These are phyloP conservation scores for Aspergillus fructus DNA, from an alignment of 2,329 filamentous ascomycete species.

Conservation along the genomic window DNA sequence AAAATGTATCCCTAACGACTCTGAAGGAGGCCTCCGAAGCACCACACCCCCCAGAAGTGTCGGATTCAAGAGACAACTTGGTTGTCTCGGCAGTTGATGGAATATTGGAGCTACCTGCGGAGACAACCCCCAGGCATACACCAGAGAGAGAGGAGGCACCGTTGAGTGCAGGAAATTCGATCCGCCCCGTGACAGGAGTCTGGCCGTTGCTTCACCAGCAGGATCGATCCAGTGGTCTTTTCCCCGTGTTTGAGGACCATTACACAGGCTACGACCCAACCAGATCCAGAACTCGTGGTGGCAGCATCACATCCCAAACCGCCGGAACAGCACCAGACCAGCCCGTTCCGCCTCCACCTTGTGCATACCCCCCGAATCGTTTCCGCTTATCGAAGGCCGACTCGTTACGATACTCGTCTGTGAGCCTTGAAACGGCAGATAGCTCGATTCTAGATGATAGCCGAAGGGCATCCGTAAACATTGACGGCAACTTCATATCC, in stretches of 20 bases:
- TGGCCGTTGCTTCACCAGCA: slow-evolving; percentile 32
- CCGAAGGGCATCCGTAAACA: slow-evolving; percentile 25
- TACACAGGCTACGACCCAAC: slow-evolving; percentile 23
- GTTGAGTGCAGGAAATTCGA: slow-evolving; percentile 22
- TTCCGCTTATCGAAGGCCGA: slow-evolving; percentile 36
- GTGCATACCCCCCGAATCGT: slow-evolving; percentile 30
- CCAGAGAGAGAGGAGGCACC: slow-evolving; percentile 32
- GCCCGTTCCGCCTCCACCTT: slow-evolving; percentile 37
- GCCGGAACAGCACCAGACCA: slow-evolving; percentile 35
- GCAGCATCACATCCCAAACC: slow-evolving; percentile 35
- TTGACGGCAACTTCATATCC: slow-evolving; percentile 30
- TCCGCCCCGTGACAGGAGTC: slow-evolving; percentile 28
- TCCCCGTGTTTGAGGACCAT: slow-evolving; percentile 25
- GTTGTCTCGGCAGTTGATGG: slow-evolving; percentile 37
- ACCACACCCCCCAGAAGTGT: slow-evolving; percentile 16
- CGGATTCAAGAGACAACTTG: slow-evolving; percentile 29
- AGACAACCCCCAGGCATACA: slow-evolving; percentile 37
- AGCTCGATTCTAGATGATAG: slow-evolving; percentile 40
- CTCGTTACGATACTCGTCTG: slow-evolving; percentile 35
- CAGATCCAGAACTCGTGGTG: slow-evolving; percentile 26
- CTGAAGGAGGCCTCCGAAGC: slow-evolving; percentile 30
- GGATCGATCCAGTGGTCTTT: slow-evolving; percentile 22
- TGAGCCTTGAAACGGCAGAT: slow-evolving; percentile 39
- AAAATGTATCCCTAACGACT: slow-evolving; percentile 33
- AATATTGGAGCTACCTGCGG: slow-evolving; percentile 33